phyloP scores from a whole-genome alignment of 805 yeast species.

The Saccharomycopsis microspora region DNA sequence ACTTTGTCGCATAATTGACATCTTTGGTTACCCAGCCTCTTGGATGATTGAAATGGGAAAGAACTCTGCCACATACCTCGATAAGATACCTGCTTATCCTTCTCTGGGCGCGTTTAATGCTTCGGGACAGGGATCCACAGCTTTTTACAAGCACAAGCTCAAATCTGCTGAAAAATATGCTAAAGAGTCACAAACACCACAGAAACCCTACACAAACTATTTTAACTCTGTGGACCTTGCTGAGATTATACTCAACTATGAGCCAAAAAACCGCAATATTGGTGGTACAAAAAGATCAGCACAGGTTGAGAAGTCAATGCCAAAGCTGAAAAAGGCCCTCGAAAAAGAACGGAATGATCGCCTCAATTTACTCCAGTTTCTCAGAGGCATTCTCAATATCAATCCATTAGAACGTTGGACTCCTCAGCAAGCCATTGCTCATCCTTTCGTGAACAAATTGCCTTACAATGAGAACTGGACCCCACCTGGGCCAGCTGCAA shows the following conservation, averaged over 20 bases:
- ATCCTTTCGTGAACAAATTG: slow-evolving; percentile 73
- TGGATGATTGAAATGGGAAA: slow-evolving; percentile 98
- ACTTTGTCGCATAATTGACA: slow-evolving; percentile 66
- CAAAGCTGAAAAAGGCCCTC: slow-evolving; percentile 20
- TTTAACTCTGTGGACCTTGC: slow-evolving; percentile 53
- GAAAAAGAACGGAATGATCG: slow-evolving; percentile 72
- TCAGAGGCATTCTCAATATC: slow-evolving; percentile 63
- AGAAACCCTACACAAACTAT: slow-evolving; percentile 78
- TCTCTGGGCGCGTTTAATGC: slow-evolving; percentile 18
- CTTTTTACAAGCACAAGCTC: slow-evolving; percentile 23
- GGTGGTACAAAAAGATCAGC: slow-evolving; percentile 24
- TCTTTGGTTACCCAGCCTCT: slow-evolving; percentile 78
- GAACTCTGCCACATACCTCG: slow-evolving; percentile 60
- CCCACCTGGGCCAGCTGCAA: slow-evolving; percentile 32
- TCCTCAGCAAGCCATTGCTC: slow-evolving; percentile 88
- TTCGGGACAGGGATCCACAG: not conserved
- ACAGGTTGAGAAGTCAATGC: slow-evolving; percentile 18
- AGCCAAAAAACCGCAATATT: slow-evolving; percentile 26
- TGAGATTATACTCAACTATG: slow-evolving; percentile 70
- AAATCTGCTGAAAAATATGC: slow-evolving; percentile 42
- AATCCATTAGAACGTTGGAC: slow-evolving; percentile 95
- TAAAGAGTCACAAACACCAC: slow-evolving; percentile 32
- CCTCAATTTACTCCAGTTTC: slow-evolving; percentile 60
- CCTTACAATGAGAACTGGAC: slow-evolving; percentile 42
- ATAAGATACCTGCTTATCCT: slow-evolving; percentile 23